These are phyloP conservation scores for Botryotinia convoluta DNA, from an alignment of 2,329 filamentous ascomycete genomes.

Conservation along the genomic window DNA sequence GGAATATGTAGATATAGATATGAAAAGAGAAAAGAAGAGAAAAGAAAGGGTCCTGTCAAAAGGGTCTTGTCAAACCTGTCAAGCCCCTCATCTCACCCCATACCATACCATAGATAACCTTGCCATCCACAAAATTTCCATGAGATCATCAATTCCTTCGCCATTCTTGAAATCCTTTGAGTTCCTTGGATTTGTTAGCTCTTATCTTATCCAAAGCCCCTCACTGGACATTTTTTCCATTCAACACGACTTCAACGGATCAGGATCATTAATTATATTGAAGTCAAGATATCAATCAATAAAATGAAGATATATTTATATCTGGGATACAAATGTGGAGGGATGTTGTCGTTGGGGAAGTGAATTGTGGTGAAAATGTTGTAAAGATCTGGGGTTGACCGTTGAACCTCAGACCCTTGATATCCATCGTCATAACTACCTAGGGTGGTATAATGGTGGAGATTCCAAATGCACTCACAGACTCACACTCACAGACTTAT, in stretches of 20 bases:
- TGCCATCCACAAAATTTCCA: neutral
- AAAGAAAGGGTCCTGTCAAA: neutral
- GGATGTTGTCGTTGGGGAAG: neutral
- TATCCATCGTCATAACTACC: neutral
- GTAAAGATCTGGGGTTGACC: neutral
- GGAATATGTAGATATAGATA: neutral
- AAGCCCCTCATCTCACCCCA: neutral
- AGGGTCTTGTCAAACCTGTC: neutral
- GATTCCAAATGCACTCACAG: neutral
- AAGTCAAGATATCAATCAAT: neutral
- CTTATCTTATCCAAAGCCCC: neutral
- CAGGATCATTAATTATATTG: neutral
- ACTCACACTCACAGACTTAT: neutral
- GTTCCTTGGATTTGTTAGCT: neutral
- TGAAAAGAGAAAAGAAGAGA: neutral
- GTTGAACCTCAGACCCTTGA: neutral
- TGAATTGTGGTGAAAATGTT: neutral
- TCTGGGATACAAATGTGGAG: neutral
- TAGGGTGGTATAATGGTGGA: neutral
- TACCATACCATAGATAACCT: neutral
- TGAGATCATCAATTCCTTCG: constrained; percentile 2
- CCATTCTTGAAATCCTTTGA: neutral
- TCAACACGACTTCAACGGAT: neutral
- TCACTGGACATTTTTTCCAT: neutral
- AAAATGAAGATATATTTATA: neutral